Conservation (phyloP, 345 rosid species). For the Nasturtium officinale region DNA sequence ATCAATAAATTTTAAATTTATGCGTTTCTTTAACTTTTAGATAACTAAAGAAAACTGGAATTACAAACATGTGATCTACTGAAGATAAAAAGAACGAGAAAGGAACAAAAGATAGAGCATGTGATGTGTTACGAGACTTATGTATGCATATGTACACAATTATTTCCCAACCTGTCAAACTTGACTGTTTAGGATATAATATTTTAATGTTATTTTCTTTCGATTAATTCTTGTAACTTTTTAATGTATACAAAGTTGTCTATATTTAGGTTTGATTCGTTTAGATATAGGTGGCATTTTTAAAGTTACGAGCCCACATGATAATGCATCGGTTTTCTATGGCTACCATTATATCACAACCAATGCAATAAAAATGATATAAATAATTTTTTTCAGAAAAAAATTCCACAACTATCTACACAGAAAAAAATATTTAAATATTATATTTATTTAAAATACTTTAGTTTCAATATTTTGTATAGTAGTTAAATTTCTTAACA, state of each 20-base stretch:
- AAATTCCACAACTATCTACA: background rate
- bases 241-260: constrained; percentile 11
- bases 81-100: constrained; percentile 22
- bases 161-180: constrained; percentile 38
- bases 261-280: constrained; percentile 18
- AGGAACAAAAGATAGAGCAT: constrained; percentile 28
- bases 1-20: background rate
- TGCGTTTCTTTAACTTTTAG: background rate
- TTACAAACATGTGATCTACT: constrained; percentile 17
- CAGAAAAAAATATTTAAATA: background rate
- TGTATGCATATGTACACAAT: constrained; percentile 14
- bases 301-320: constrained; percentile 33
- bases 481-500: background rate
- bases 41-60: constrained; percentile 2
- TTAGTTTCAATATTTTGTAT: background rate
- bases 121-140: constrained; percentile 37
- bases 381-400: background rate
- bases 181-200: constrained; percentile 28
- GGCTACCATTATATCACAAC: constrained; percentile 13
- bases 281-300: constrained; percentile 30
- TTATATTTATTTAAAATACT: background rate
- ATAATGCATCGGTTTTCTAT: constrained; percentile 18
- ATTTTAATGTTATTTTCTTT: background rate
- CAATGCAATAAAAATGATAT: background rate
- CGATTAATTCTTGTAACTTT: constrained; percentile 5